Evolutionary conservation across 192 early-diverging fungal species (phyloP), one percentile per base, ranked within the genome.

Genomic region (Backusella mclennaniae): DNA sequence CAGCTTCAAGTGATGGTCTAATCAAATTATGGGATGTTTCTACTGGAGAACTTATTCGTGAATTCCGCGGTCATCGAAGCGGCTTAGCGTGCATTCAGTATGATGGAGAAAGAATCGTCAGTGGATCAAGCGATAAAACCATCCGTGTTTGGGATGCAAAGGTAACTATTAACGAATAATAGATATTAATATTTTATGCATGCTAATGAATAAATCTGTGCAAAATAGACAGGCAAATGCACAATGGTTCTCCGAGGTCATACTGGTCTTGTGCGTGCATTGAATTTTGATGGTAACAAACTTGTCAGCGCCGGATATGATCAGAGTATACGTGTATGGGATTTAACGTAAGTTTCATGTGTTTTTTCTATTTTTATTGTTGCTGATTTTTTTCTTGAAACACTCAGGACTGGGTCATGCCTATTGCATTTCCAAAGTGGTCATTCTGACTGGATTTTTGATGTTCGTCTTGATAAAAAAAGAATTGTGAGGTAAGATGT

Each of bases 391-490:
- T 26, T 6, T 31, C 33, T 71, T 46, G 12, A 36, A 46, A 17
- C 38, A 1, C 9, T 23, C 35, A 79, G 78, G 11, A 90, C 92
- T 6, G 96, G 95, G 11, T 74, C 93, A 46, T 90, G 95, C 68
- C 77, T 94, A 42, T 71, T 94, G 68, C 88, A 95, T 79, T 86
- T 95, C 29, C 84, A 91, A 66, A 84, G 89, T 38, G 92, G 90
- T 8, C 96, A 97, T 78, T 89, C 90, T 7, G 95, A 94, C 82
- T 98, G 98, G 96, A 95, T 99, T 6, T 99, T 99, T 88, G 95
- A 98, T 84, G 93, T 99, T 12, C 93, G 94, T 74, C 94, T 96
- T 79, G 93, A 92, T 53, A 81, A 85, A 11, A 91, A 86, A 38
- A 90, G 88, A 75, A 96, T 99, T 71, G 89, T 99, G 74, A 93